Conservation (phyloP, 495 filamentous ascomycete genomes). For the Trichoderma parareesei region DNA sequence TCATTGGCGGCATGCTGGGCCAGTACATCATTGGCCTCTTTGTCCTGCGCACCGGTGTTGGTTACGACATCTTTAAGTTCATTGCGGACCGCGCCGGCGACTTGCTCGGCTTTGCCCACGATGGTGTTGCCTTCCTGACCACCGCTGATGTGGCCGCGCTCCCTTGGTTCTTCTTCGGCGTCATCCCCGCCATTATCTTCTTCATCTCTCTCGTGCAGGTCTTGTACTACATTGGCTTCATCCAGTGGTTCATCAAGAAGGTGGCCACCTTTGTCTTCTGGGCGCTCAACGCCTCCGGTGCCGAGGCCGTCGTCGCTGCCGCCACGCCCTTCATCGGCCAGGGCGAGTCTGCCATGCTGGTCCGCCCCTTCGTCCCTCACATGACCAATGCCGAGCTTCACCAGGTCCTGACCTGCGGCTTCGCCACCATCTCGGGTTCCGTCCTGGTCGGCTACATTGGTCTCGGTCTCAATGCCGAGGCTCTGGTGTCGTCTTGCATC, state of each 20-base stretch:
- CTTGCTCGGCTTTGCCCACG: conserved; percentile 61
- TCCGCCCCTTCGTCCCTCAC: conserved; percentile 75
- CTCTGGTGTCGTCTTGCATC: conserved; percentile 83
- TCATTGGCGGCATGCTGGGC: conserved; percentile 74
- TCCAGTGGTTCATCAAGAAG: conserved; percentile 84
- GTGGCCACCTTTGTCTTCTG: conserved; percentile 89
- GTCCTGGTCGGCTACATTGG: conserved; percentile 75
- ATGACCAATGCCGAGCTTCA: conserved; percentile 80
- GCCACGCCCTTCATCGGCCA: conserved; percentile 94
- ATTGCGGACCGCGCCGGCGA: conserved; percentile 60
- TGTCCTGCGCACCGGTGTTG: conserved; percentile 68
- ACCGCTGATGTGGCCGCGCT: conserved; percentile 28
- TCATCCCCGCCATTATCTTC: conserved; percentile 83
- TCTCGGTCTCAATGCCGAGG: conserved; percentile 73
- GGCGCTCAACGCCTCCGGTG: conserved; percentile 81
- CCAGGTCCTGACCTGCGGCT: conserved; percentile 77
- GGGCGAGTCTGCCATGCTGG: conserved; percentile 87
- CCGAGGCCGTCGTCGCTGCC: conserved; percentile 83
- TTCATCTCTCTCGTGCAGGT: conserved; percentile 83
- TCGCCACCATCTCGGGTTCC: conserved; percentile 56
- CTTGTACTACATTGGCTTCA: conserved; percentile 63
- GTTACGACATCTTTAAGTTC: conserved; percentile 82
- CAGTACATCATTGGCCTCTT: conserved; percentile 87
- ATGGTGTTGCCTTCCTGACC: conserved; percentile 69
- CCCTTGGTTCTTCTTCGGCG: conserved; percentile 61